Conservation (phyloP, 1,139 yeast species). For the Kluyveromyces marxianus region DNA sequence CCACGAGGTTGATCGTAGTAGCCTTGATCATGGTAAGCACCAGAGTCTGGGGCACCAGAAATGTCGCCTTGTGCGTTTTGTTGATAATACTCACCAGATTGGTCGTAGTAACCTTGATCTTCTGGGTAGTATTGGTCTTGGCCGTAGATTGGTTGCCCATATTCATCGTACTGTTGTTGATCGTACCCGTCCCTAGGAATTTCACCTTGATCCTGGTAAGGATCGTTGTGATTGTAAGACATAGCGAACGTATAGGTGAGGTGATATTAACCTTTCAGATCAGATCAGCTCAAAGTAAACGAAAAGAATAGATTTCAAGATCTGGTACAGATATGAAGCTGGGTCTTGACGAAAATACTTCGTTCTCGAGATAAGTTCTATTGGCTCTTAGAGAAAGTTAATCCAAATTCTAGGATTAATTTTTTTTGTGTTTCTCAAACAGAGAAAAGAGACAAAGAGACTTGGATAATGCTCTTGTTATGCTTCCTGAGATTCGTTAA, state of each 20-base stretch:
- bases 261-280: background rate
- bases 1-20: constrained; percentile 45
- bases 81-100: constrained; percentile 10
- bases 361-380: no score
- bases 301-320: background rate
- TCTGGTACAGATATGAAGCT: no score
- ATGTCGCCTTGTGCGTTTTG: constrained; percentile 11
- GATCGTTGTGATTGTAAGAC: constrained; percentile 12
- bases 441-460: no score
- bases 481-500: no score
- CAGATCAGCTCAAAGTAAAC: background rate
- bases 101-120: constrained; percentile 13
- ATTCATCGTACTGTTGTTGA: constrained; percentile 20
- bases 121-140: constrained; percentile 11
- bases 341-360: no score
- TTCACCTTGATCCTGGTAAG: constrained; percentile 8
- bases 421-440: no score
- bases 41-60: background rate
- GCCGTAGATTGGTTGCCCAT: constrained; percentile 22
- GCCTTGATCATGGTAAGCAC: constrained; percentile 25
- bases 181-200: constrained; percentile 8
- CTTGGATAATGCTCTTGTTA: no score
- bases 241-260: constrained; percentile 1
- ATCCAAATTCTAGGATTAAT: no score
- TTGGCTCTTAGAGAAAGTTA: no score